phyloP scores from a whole-genome alignment of 176 grass and related monocot genomes.

The Carex kokanica region DNA sequence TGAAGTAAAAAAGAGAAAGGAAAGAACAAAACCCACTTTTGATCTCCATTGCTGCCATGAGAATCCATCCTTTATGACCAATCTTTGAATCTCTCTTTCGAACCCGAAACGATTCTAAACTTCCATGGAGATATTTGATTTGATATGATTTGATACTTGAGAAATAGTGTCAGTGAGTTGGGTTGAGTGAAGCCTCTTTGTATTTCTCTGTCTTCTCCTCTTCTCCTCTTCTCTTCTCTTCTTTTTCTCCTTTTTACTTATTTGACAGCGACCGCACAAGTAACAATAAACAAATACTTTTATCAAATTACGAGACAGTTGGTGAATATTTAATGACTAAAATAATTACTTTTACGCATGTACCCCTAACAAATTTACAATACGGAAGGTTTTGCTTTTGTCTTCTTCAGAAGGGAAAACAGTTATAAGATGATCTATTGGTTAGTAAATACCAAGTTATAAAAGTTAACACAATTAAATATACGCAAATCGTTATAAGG shows the following conservation, averaged over 20 bases:
- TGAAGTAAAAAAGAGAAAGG: neutral
- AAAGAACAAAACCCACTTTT: constrained; percentile 23
- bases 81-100: neutral
- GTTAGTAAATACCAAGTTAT: too few species aligned
- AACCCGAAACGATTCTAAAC: neutral
- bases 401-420: neutral
- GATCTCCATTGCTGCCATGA: constrained; percentile 18
- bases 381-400: neutral
- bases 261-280: constrained; percentile 25
- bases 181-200: neutral
- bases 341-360: constrained; percentile 14
- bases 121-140: neutral
- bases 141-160: constrained; percentile 1
- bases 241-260: neutral
- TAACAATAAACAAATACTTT: constrained; percentile 26
- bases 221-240: neutral
- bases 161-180: constrained; percentile 5
- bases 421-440: neutral
- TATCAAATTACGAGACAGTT: constrained; percentile 25
- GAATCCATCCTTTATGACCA: constrained; percentile 26
- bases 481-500: too few species aligned
- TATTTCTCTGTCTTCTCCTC: constrained; percentile 3
- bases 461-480: too few species aligned
- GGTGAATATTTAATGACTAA: constrained; percentile 9
- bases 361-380: constrained; percentile 2